Percentiles rank a stretch among this genome's conserved stretches.
These are phyloP conservation scores for Colletotrichum abscissum DNA, from an alignment of 2,329 filamentous ascomycete genomes.

Conservation along the genomic window DNA sequence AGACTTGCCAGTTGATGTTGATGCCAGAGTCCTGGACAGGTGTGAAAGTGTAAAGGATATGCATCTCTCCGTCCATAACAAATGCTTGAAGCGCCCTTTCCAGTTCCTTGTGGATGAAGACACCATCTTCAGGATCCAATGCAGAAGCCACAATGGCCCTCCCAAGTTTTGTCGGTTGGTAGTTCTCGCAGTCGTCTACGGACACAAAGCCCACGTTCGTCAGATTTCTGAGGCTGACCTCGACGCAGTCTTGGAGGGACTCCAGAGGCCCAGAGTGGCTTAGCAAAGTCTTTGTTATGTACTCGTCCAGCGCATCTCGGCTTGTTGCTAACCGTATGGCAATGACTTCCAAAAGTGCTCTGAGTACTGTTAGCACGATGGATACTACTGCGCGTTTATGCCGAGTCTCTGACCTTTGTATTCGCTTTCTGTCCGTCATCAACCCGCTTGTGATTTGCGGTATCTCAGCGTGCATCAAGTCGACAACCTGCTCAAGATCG, in stretches of 20 bases:
- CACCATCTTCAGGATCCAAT: constrained; percentile 78
- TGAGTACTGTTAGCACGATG: constrained; percentile 42
- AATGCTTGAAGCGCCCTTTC: constrained; percentile 75
- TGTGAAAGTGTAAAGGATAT: constrained; percentile 81
- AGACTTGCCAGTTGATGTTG: constrained; percentile 77
- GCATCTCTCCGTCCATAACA: constrained; percentile 85
- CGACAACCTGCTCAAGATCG: constrained; percentile 76
- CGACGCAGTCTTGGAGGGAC: constrained; percentile 64
- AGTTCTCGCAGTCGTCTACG: constrained; percentile 61
- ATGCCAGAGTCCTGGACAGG: constrained; percentile 68
- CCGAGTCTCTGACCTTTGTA: constrained; percentile 65
- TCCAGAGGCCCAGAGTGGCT: constrained; percentile 64
- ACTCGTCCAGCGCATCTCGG: constrained; percentile 73
- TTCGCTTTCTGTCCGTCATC: constrained; percentile 72
- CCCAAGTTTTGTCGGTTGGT: constrained; percentile 72
- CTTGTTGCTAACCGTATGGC: constrained; percentile 75
- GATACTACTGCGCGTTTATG: not conserved
- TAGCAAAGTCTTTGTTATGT: constrained; percentile 75
- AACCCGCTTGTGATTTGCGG: constrained; percentile 77
- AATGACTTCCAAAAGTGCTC: constrained; percentile 78
- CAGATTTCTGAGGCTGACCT: constrained; percentile 70
- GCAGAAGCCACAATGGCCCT: constrained; percentile 78
- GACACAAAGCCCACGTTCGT: constrained; percentile 65
- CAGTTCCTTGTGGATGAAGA: constrained; percentile 79
- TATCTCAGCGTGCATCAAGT: constrained; percentile 78